These are phyloP conservation scores for Trametes meyenii DNA, from an alignment of 768 basidiomycete genomes.

Conservation along the genomic window DNA sequence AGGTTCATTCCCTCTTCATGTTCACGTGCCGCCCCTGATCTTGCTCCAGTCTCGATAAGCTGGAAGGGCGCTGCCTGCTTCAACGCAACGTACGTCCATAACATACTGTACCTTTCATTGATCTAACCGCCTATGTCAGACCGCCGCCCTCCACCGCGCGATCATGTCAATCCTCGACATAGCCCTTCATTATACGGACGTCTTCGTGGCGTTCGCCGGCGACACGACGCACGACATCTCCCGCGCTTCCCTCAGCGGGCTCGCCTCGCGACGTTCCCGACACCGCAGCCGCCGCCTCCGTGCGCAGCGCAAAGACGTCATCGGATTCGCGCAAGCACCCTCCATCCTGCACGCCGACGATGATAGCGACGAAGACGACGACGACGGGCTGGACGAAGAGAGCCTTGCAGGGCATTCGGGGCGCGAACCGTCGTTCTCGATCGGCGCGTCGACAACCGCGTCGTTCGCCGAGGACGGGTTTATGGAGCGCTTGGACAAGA, in stretches of 20 bases:
- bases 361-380: conserved; percentile 45
- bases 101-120: conserved; percentile 21
- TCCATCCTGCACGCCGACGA: conserved; percentile 43
- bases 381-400: conserved; percentile 28
- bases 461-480: conserved; percentile 50
- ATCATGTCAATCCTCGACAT: conserved; percentile 75
- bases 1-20: conserved; percentile 29
- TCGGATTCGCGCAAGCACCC: conserved; percentile 59
- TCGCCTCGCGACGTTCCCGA: conserved; percentile 36
- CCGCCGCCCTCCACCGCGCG: conserved; percentile 62
- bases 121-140: conserved; percentile 41
- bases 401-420: conserved; percentile 3
- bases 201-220: conserved; percentile 62
- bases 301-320: conserved; percentile 56
- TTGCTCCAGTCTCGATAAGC: conserved; percentile 54
- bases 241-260: conserved; percentile 28
- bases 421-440: conserved; percentile 44
- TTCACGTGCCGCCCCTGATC: background rate
- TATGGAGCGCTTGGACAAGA: conserved; percentile 56
- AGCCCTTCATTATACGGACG: conserved; percentile 67
- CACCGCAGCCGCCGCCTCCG: conserved; percentile 66
- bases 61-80: conserved; percentile 66
- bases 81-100: conserved; percentile 49
- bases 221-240: conserved; percentile 61
- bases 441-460: conserved; percentile 34